phyloP scores from a whole-genome alignment of 2,329 filamentous ascomycete genomes.

The Botryotinia narcissicola region DNA sequence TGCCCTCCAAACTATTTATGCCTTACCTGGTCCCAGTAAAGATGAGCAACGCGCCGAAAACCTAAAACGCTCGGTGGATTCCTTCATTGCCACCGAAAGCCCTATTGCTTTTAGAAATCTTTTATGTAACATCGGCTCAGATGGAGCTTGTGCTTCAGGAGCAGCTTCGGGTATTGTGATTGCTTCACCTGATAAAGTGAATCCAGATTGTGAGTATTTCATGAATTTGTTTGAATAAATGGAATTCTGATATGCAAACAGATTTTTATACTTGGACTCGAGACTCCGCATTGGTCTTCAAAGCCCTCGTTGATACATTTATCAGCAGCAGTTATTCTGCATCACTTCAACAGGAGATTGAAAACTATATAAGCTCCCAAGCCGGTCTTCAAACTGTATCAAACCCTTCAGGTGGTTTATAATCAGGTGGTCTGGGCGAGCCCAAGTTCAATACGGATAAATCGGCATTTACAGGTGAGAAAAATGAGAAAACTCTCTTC shows the following conservation, averaged over 20 bases:
- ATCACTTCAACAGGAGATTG: constrained; percentile 51
- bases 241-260: constrained; percentile 38
- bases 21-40: constrained; percentile 43
- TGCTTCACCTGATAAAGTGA: constrained; percentile 52
- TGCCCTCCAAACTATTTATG: constrained; percentile 52
- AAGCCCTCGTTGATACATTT: constrained; percentile 66
- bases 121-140: constrained; percentile 58
- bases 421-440: constrained; percentile 60
- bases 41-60: constrained; percentile 39
- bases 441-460: constrained; percentile 69
- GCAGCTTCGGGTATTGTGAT: constrained; percentile 53
- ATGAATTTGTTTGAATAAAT: not conserved
- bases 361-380: constrained; percentile 67
- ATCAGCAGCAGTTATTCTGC: constrained; percentile 49
- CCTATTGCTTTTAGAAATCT: constrained; percentile 52
- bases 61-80: constrained; percentile 50
- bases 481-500: not conserved
- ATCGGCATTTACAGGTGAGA: constrained; percentile 55
- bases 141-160: constrained; percentile 49
- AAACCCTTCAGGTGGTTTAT: constrained; percentile 52
- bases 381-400: constrained; percentile 54
- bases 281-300: constrained; percentile 69
- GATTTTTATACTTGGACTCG: constrained; percentile 80
- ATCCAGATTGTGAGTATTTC: constrained; percentile 52
- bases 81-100: constrained; percentile 52